These are phyloP conservation scores for Quercus ilex DNA, from an alignment of 306 rosid genomes.

Conservation along the genomic window DNA sequence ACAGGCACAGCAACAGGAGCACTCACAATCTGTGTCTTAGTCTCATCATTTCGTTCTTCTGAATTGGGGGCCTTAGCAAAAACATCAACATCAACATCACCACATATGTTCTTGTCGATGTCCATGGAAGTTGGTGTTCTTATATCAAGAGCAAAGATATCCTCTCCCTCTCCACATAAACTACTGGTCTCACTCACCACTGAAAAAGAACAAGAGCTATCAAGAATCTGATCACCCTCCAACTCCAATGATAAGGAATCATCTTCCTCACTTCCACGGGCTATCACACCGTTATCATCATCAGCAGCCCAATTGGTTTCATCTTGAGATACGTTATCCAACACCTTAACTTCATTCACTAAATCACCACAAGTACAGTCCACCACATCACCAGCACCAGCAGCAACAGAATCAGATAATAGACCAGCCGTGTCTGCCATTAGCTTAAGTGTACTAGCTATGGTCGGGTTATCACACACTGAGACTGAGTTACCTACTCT, in stretches of 20 bases:
- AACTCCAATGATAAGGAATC: slow-evolving; percentile 63
- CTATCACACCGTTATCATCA: slow-evolving; percentile 28
- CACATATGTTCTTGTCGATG: slow-evolving; percentile 30
- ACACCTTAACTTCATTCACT: slow-evolving; percentile 40
- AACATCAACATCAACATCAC: slow-evolving; percentile 42
- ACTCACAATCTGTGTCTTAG: slow-evolving; percentile 32
- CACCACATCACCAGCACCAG: slow-evolving; percentile 40
- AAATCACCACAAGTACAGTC: slow-evolving; percentile 39
- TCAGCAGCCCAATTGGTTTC: slow-evolving; percentile 33
- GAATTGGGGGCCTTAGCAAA: slow-evolving; percentile 31
- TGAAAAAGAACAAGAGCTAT: slow-evolving; percentile 67
- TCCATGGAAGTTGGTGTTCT: slow-evolving; percentile 46
- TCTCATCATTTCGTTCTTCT: slow-evolving; percentile 29
- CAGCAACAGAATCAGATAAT: slow-evolving; percentile 51
- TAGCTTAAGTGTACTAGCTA: slow-evolving; percentile 65
- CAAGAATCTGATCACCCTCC: slow-evolving; percentile 65
- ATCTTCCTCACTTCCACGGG: slow-evolving; percentile 65
- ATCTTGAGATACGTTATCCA: slow-evolving; percentile 49
- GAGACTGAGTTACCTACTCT: slow-evolving; percentile 73
- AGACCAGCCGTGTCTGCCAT: slow-evolving; percentile 56
- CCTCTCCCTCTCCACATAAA: slow-evolving; percentile 76
- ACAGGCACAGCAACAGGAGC: slow-evolving; percentile 43
- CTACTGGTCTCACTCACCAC: slow-evolving; percentile 71
- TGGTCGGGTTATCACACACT: slow-evolving; percentile 61
- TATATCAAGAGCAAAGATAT: slow-evolving; percentile 46